Base-by-base conservation (phyloP, 1,284 basidiomycete genomes). In the Heterobasidion irregulare region DNA sequence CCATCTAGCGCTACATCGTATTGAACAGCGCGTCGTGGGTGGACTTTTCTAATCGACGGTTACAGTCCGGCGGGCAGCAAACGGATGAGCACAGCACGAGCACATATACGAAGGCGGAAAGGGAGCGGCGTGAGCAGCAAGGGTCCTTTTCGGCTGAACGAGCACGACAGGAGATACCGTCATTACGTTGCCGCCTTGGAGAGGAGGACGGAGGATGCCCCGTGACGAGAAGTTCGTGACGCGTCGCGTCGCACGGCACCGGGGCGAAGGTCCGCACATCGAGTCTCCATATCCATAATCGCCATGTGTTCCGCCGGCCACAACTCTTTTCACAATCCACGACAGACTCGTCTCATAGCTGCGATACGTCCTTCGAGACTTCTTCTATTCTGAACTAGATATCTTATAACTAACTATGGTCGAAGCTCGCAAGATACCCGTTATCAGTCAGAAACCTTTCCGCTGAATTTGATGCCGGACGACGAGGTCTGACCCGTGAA, bases 11-110 rank as follows among this genome's bases (percentile, higher is more conserved):
- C 61, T 89, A 91, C 50, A 94, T 79, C 0, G 89, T 84, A 0
- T 94, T 86, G 66, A 97, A 92, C n/a, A 97, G 78, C 3, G 89
- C 80, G 1, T 83, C 92, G 47, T 96, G 79, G 0, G 94, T 94
- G 9, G 89, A 84, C 68, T 98, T 98, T 72, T 99, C 96, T 7
- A 84, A 77, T 33, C 79, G 78, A 59, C 88, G 87, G 62, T 92
- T 18, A 18, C 93, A 94, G 45, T 18, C 10, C 12, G 32, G 16
- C 13, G 33, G 10, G 5, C 34, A 38, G 12, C 34, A 5, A 16
- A 32, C 34, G 5, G 43, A 13, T 13, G 18, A 7, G 9, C 10
- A 13, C 26, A 26, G 26, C 26, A 26, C 26, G 4, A 43, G 8
- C 32, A 19, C 19, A 18, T 9, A 65, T 54, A 54, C 12, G 50